Base-by-base conservation (phyloP, 495 filamentous ascomycete genomes). In the Saxophila tyrrhenica region DNA sequence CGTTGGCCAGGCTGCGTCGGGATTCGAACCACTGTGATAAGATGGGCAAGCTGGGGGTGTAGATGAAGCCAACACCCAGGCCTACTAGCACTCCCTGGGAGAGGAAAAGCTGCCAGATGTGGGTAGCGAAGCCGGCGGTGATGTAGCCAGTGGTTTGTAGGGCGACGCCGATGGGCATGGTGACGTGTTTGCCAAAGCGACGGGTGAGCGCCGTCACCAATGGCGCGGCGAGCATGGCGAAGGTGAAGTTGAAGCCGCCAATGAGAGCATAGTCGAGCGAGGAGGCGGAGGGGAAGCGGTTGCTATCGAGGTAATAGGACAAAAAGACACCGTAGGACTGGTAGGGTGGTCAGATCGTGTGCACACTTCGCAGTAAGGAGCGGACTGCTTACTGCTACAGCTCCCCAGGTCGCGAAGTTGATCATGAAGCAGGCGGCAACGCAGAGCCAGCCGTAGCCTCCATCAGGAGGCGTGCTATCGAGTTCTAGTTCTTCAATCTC, bases 1-100 rank as follows among this genome's bases (percentile, higher is more conserved):
- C 81, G 64, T 82, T 86, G 5, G 86, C 86, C 22, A 91, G 75
- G 44, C 79, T 80, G 13, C 85, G 76, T 3, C 76, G 75, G 32
- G 75, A 76, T 22, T 66, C 67, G 67, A 94, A 91, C 87, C 87
- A 91, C 59, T 91, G 86, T 0, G 85, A 78, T 0, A 84, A 72
- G 8, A 89, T 76, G 11, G 79, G 77, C 2, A 83, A 78, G 21
- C 75, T 81, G 22, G 79, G 74, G 3, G 82, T 84, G 66, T 86
- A 94, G 24, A 81, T 73, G 48, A 89, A 82, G 1, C 86, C 85
- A 65, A 88, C 76, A 0, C 84, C 87, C 44, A 80, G 64, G 25
- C 87, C 87, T 55, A 91, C 86, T 49, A 81, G 78, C 8, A 90
- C 67, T 8, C 87, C 87, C 63, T 91, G 86, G 50, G 77, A 79